Conservation (phyloP, 352 stramenopile species). For the Globisporangium spinosum region DNA sequence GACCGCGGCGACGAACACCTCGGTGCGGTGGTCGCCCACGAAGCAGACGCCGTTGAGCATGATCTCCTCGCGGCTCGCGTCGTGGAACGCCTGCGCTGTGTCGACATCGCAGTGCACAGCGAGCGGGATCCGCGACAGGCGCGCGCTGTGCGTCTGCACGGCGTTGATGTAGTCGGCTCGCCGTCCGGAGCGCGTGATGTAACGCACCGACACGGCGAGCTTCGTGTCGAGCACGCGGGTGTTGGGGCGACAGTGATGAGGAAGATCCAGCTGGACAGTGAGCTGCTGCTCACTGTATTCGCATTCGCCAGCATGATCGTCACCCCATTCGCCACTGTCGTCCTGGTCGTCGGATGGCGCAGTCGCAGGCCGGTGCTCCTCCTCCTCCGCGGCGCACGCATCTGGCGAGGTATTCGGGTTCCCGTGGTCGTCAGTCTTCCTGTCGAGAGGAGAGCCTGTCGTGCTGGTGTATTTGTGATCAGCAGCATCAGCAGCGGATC, state of each 20-base stretch:
- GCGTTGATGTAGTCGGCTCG: slow-evolving; percentile 58
- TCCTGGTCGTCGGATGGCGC: neutral
- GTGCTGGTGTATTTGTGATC: neutral
- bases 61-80: slow-evolving; percentile 68
- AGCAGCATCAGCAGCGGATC: neutral
- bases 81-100: slow-evolving; percentile 65
- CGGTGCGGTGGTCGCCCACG: slow-evolving; percentile 63
- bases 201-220: slow-evolving; percentile 37
- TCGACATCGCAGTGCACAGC: slow-evolving; percentile 55
- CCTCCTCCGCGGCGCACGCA: neutral
- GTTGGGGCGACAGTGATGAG: neutral
- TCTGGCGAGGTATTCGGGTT: neutral
- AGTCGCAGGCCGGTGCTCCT: neutral
- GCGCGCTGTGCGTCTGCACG: slow-evolving; percentile 24
- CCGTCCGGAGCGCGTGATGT: slow-evolving; percentile 32
- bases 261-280: too few species aligned
- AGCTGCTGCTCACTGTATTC: neutral
- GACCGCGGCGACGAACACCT: slow-evolving; percentile 69
- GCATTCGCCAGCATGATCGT: slow-evolving; percentile 1
- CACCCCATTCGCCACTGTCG: slow-evolving; percentile 1
- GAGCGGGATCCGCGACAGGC: slow-evolving; percentile 47
- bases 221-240: slow-evolving; percentile 36
- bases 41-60: slow-evolving; percentile 72
- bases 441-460: neutral
- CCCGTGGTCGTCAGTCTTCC: neutral